Evolutionary conservation across 441 rosid genomes (phyloP), one percentile per base, ranked within the genome.

Genomic region (Manihot esculenta): DNA sequence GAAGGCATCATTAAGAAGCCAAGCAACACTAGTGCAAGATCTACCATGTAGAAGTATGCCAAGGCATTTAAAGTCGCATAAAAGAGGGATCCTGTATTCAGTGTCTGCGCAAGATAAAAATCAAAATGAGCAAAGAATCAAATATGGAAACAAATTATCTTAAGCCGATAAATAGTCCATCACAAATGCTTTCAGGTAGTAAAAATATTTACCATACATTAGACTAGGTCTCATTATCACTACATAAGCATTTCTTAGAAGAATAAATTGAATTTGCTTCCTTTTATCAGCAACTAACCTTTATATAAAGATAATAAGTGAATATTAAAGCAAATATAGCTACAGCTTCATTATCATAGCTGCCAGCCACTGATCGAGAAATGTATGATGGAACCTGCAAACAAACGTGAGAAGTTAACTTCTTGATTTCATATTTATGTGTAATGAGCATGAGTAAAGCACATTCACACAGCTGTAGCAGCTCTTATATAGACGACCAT

Each of bases 301-400:
- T 96, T 70, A 93, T 83, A 80, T 96, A 93, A 30, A 93, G 98
- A 89, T 86, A 93, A 76, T 93, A 93, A 5, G 99, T 96, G 83
- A 86, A 89, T 76, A 93, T 92, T 80, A 96, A 84, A 68, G 99
- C 98, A 86, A 96, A 96, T 80, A 96, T 96, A 64, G 99, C 98
- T 58, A 92, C 99, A 73, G 99, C 99, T 87, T 96, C 99, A 82
- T 96, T 96, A 84, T 96, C 97, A 77, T 96, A 96, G 83, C 99
- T 96, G 74, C 98, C 99, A 79, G 99, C 98, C 68, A 96, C 98
- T 65, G 98, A 96, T 63, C 98, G 86, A 47, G 98, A 96, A 69
- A 93, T 90, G 80, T 96, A 93, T 64, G 99, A 96, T 55, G 99
- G 99, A 73, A 96, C 99, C 98, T 96, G 80, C 72, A 74, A 82